Base-by-base conservation (phyloP, 2,329 filamentous ascomycete genomes). In the Tolypocladium ophioglossoides region DNA sequence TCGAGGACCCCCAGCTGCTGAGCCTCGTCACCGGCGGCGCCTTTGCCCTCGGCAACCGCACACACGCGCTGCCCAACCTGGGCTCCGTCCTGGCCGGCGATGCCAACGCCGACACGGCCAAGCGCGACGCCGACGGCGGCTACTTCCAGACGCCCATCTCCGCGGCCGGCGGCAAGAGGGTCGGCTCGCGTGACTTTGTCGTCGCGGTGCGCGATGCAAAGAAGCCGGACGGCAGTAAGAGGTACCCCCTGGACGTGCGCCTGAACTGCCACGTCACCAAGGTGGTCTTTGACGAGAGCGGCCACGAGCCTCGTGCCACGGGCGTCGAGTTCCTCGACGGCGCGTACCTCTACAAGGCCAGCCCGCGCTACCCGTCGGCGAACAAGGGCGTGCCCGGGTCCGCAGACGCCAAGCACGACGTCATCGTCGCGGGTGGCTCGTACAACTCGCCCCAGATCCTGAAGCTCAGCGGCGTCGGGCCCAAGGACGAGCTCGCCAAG, bases 1-100 rank as follows among this genome's bases (percentile, higher is more conserved):
- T 78, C 2, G 63, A 71, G 18, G 82, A 85, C 56, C 67, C 71
- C 1, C 74, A 82, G 63, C 70, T 85, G 5, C 62, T 82, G 34
- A 58, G 55, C 34, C 27, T 62, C 24, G 48, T 64, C 30, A n/a
- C 53, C 16, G 56, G 59, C 30, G 60, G 71, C 6, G 53, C 59
- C 16, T 57, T 57, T 16, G 63, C 60, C 37, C 53, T 62, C 18
- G 58, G 74, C 22, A 72, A 72, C 52, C 41, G 52, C 16, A 62
- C 62, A 2, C 54, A 61, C 39, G 46, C 50, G 2, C 39, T 66
- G 52, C 64, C 64, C 58, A 66, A 66, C 54, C 38, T 71, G 22
- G 54, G 64, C 39, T 64, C 66, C 41, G 69, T 82, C 22, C 70
- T 66, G 4, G 68, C 72, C 30, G 72, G 72, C 20, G 78, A 84